phyloP scores from a whole-genome alignment of 2,329 filamentous ascomycete genomes.

The Aspergillus nomiae region DNA sequence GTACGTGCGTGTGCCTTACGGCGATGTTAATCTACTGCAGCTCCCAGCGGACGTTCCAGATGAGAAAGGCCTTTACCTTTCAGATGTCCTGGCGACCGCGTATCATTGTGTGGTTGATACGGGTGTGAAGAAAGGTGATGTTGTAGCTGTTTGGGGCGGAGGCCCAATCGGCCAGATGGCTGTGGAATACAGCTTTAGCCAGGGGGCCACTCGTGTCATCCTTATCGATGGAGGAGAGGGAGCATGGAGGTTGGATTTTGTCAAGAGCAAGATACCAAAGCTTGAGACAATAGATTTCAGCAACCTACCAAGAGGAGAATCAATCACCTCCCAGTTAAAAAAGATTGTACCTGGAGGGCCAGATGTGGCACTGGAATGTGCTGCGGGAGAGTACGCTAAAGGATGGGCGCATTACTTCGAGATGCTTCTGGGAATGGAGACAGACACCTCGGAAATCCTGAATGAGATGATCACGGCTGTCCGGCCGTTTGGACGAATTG shows the following conservation, averaged over 20 bases:
- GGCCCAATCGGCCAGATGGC: slow-evolving; percentile 83
- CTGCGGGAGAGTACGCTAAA: slow-evolving; percentile 65
- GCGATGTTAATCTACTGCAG: slow-evolving; percentile 77
- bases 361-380: slow-evolving; percentile 72
- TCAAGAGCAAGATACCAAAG: slow-evolving; percentile 66
- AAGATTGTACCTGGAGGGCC: slow-evolving; percentile 73
- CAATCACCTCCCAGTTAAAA: slow-evolving; percentile 72
- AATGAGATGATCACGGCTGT: slow-evolving; percentile 59
- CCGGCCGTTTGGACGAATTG: slow-evolving; percentile 64
- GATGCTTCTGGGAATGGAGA: slow-evolving; percentile 69
- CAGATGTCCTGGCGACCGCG: slow-evolving; percentile 76
- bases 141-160: slow-evolving; percentile 83
- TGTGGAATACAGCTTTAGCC: slow-evolving; percentile 66
- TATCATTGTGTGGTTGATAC: slow-evolving; percentile 86
- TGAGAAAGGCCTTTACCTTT: slow-evolving; percentile 80
- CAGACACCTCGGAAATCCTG: slow-evolving; percentile 71
- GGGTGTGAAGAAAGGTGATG: slow-evolving; percentile 72
- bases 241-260: slow-evolving; percentile 65
- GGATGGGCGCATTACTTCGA: slow-evolving; percentile 64
- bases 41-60: slow-evolving; percentile 79
- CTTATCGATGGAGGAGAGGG: slow-evolving; percentile 72
- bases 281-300: slow-evolving; percentile 71
- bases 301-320: slow-evolving; percentile 62
- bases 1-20: slow-evolving; percentile 79
- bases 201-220: slow-evolving; percentile 75